phyloP scores from a whole-genome alignment of 306 rosid genomes.

The Cucumis hystrix region DNA sequence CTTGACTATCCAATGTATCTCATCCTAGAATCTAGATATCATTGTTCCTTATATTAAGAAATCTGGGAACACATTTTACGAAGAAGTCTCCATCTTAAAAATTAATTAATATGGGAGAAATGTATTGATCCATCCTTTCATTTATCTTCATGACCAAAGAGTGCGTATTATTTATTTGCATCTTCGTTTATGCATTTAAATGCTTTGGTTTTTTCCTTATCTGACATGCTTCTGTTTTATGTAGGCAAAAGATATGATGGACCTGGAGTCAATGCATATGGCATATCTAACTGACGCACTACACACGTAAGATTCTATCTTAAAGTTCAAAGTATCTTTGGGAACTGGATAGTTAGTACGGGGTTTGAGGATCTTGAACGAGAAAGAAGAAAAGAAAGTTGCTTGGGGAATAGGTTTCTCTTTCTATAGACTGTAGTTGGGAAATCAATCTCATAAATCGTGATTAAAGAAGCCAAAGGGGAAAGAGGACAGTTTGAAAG shows the following conservation, averaged over 20 bases:
- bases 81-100: background rate
- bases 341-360: background rate
- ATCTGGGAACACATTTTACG: background rate
- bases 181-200: background rate
- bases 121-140: background rate
- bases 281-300: constrained; percentile 65
- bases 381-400: no score
- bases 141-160: background rate
- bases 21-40: background rate
- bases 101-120: background rate
- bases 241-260: constrained; percentile 97
- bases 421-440: no score
- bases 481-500: no score
- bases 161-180: background rate
- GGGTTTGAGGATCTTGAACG: no score
- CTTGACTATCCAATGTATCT: background rate
- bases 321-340: background rate
- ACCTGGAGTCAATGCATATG: constrained; percentile 82
- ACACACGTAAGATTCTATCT: constrained; percentile 46
- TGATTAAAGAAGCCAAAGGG: no score
- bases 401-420: no score
- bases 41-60: background rate
- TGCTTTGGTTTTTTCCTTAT: background rate
- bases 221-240: constrained; percentile 16
- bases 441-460: no score